Base-by-base conservation (phyloP, 495 filamentous ascomycete species). In the Aspergillus haitiensis region DNA sequence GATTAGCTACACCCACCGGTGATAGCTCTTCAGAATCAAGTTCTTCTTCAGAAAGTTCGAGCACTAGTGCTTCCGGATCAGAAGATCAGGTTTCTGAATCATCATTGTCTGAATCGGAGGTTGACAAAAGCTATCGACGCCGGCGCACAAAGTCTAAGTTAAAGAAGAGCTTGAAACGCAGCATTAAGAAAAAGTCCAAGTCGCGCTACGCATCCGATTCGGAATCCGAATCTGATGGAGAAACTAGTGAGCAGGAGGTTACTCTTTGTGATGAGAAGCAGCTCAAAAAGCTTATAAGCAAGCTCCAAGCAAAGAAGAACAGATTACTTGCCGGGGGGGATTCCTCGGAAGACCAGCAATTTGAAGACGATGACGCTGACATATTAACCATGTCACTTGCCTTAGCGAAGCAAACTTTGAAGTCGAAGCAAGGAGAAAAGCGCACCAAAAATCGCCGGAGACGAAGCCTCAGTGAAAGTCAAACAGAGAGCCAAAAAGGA, bases 251-350 rank as follows among this genome's bases (percentile, higher is more conserved):
- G 8, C 69, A 69, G 18, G 61, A 70, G 10, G 70, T 71, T 33
- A 35, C 62, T 9, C 46, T 62, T 32, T 42, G 68, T 45, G 63
- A 75, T 52, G 74, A 78, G 60, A 81, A 76, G 61, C 70, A 79
- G 33, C 59, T 75, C 15, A 77, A 77, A 61, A 80, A 79, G 59
- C 64, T 78, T 60, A 74, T 81, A 48, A 67, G 76, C n/a, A 82
- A 78, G 61, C 71, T 75, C 40, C 83, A 83, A 67, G 69, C 77
- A 12, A 79, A 72, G 45, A 72, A 71, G 13, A 76, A 76, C 54
- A 72, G 59, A 67, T 66, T 35, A 40, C 66, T 37, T 65, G 67
- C 69, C 39, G 67, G 67, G 33, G 63, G 70, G 12, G 66, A 74
- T 21, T 64, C 69, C 5, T 64, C 66, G 8, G 65, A 66, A 31